A percentile compares a stretch with the other conserved stretches of the same genome.
These are phyloP conservation scores for Chrysochromulina tobinii DNA, from an alignment of 78 protist genomes.

Conservation along the genomic window DNA sequence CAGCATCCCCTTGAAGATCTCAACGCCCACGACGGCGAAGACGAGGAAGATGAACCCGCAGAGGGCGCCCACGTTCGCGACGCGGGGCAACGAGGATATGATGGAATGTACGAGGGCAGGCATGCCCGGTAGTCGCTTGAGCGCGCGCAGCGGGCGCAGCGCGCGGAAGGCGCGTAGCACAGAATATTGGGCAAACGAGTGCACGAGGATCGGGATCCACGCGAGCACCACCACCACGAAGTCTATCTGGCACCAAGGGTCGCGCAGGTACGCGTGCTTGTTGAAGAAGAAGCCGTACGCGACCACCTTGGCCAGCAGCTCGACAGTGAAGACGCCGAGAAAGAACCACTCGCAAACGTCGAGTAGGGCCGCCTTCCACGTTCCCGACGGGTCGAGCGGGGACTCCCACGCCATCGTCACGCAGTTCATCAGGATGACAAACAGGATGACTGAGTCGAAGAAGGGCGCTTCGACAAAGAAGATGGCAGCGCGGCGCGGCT, in stretches of 20 bases:
- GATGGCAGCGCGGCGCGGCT: background rate
- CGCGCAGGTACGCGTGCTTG: slow-evolving; percentile 7
- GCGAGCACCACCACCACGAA: background rate
- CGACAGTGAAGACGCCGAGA: background rate
- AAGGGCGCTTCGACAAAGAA: background rate
- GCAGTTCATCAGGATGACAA: slow-evolving; percentile 32
- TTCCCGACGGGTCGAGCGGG: background rate
- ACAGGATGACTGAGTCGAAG: slow-evolving; percentile 35
- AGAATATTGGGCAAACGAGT: background rate
- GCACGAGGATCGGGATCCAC: background rate
- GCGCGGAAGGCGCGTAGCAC: slow-evolving; percentile 49
- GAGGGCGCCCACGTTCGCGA: slow-evolving; percentile 33
- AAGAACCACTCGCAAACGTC: background rate
- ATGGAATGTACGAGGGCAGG: background rate
- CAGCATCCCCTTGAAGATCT: slow-evolving; percentile 11
- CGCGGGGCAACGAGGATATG: background rate
- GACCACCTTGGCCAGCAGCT: background rate
- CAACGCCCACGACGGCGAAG: slow-evolving; percentile 39
- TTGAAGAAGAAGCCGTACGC: background rate
- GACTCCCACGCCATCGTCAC: background rate
- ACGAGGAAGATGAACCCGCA: background rate
- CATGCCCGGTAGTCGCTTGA: slow-evolving; percentile 38
- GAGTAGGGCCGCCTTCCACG: background rate
- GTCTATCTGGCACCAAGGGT: slow-evolving; percentile 32
- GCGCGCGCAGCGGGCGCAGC: slow-evolving; percentile 59